A percentile compares a stretch with the other conserved stretches of the same genome.
These are phyloP conservation scores for Chenopodium quinoa DNA, from an alignment of 148 eudicot species.

Conservation along the genomic window DNA sequence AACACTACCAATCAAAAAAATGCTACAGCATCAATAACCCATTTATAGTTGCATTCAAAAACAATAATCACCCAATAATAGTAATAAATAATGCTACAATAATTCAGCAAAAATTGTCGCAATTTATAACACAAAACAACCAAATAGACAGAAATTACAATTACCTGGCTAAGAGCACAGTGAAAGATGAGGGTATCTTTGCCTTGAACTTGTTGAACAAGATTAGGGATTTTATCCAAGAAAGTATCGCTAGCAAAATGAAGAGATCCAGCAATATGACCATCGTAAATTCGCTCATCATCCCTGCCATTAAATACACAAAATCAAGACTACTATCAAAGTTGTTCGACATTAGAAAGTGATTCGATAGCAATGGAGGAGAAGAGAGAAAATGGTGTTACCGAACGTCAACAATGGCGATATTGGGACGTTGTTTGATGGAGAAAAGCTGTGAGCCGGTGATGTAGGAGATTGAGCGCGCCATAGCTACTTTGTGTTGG, in stretches of 20 bases:
- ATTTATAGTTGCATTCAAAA: neutral
- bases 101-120: neutral
- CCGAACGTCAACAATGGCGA: conserved; percentile 93
- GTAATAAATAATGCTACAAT: neutral
- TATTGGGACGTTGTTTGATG: conserved; percentile 62
- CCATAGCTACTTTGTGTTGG: conserved; percentile 25
- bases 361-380: neutral
- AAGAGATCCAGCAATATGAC: conserved; percentile 90
- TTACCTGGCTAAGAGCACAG: conserved; percentile 96
- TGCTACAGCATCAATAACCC: neutral
- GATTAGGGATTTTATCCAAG: conserved; percentile 62
- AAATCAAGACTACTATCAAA: neutral
- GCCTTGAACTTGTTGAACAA: conserved; percentile 57
- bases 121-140: neutral
- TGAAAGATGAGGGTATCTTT: conserved; percentile 92
- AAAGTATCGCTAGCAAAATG: conserved; percentile 83
- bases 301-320: conserved; percentile 40
- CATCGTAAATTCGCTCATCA: conserved; percentile 77
- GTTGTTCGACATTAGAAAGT: neutral
- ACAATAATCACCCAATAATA: neutral
- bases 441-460: conserved; percentile 74
- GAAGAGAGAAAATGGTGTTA: conserved; percentile 6
- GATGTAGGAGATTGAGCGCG: conserved; percentile 67
- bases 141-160: neutral
- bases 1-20: neutral